These are phyloP conservation scores for Candida nonsorbophila DNA, from an alignment of 805 yeast species.

Conservation along the genomic window DNA sequence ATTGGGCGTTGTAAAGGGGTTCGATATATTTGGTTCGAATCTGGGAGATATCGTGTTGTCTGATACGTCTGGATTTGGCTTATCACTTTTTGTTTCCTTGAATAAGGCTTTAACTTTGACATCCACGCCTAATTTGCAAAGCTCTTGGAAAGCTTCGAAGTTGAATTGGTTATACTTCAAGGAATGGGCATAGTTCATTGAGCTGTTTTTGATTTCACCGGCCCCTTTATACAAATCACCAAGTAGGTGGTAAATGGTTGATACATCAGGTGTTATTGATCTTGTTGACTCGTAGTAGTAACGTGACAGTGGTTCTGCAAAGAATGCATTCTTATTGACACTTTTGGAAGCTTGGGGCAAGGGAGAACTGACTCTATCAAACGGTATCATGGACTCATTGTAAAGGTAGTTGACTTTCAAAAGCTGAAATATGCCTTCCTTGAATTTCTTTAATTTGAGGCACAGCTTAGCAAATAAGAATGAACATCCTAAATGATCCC, in stretches of 20 bases:
- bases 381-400: conserved; percentile 14
- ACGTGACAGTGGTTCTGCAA: conserved; percentile 15
- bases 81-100: no score
- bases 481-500: conserved; percentile 65
- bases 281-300: conserved; percentile 36
- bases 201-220: conserved; percentile 62
- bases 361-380: neutral
- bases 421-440: conserved; percentile 56
- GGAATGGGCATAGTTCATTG: conserved; percentile 63
- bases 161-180: conserved; percentile 71
- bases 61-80: no score
- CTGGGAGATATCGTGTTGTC: conserved; percentile 1
- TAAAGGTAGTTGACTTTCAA: conserved; percentile 24
- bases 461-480: conserved; percentile 71
- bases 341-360: conserved; percentile 1
- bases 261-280: conserved; percentile 54
- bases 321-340: conserved; percentile 6
- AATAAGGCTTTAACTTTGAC: conserved; percentile 56
- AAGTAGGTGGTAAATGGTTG: conserved; percentile 60
- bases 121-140: conserved; percentile 67
- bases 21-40: conserved; percentile 2
- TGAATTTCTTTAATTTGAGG: conserved; percentile 45
- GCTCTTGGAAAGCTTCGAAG: conserved; percentile 80
- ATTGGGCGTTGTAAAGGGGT: conserved; percentile 1
- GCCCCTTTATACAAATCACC: conserved; percentile 61